Percentiles rank a stretch among this genome's conserved stretches.
Evolutionary conservation across 2,329 filamentous ascomycete species (phyloP).

Genomic region (Diaporthe caulivora): DNA sequence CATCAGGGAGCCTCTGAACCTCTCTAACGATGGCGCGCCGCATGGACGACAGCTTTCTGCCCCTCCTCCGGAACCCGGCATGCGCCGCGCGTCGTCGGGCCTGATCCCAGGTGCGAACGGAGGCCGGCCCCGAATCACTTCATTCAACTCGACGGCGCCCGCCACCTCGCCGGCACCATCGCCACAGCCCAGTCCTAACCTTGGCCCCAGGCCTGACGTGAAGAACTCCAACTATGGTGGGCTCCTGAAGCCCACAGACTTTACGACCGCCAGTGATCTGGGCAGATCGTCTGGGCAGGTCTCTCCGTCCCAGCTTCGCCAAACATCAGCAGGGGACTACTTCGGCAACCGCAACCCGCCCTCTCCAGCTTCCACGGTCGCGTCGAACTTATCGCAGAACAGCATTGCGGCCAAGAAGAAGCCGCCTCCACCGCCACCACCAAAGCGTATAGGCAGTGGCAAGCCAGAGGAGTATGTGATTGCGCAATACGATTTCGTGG

Average conservation of each 20-base stretch:
- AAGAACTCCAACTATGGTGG: conserved; percentile 45
- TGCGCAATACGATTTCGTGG: conserved; percentile 81
- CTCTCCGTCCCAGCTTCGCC: conserved; percentile 37
- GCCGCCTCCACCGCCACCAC: conserved; percentile 78
- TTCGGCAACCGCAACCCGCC: conserved; percentile 45
- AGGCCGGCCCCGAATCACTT: conserved; percentile 52
- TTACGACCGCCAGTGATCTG: conserved; percentile 58
- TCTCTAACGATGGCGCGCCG: conserved; percentile 48
- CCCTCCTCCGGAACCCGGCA: conserved; percentile 49
- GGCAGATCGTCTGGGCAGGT: conserved; percentile 48
- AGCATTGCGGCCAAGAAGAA: conserved; percentile 72
- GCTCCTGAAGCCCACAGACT: conserved; percentile 57
- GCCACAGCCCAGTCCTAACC: conserved; percentile 47
- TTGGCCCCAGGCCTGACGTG: conserved; percentile 47
- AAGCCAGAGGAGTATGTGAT: conserved; percentile 71
- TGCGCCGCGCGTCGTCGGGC: conserved; percentile 56
- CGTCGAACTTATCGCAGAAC: conserved; percentile 44
- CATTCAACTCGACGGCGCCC: conserved; percentile 43
- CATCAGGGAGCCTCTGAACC: conserved; percentile 61
- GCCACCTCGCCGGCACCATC: conserved; percentile 39
- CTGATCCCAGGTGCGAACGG: conserved; percentile 53
- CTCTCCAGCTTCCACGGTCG: conserved; percentile 44
- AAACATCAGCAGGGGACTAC: conserved; percentile 49
- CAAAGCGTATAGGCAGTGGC: conserved; percentile 67
- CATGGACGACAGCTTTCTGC: conserved; percentile 41